A percentile compares a stretch with the other conserved stretches of the same genome.
Evolutionary conservation across 495 filamentous ascomycete genomes (phyloP).

Genomic region (Neurospora pannonica): DNA sequence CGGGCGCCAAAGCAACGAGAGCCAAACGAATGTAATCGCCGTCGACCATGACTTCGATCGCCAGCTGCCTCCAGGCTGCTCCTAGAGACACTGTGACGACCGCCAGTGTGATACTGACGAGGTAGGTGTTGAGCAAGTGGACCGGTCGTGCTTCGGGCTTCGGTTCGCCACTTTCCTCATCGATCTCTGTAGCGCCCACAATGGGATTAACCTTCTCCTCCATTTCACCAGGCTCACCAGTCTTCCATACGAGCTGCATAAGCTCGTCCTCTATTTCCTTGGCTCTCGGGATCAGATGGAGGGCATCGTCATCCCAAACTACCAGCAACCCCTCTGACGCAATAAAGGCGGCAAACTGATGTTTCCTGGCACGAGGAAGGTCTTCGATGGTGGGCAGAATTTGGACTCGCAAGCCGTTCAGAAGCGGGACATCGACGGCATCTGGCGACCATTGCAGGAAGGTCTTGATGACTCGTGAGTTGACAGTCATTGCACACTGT

Average conservation of each 20-base stretch:
- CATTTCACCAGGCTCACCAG: conserved; percentile 39
- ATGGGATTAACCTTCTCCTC: conserved; percentile 33
- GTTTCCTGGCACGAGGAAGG: conserved; percentile 55
- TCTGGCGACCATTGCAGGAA: conserved; percentile 63
- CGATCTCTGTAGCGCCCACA: conserved; percentile 44
- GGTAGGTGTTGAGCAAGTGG: conserved; percentile 55
- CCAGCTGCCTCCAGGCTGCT: conserved; percentile 56
- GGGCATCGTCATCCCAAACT: conserved; percentile 70
- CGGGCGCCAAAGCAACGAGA: conserved; percentile 52
- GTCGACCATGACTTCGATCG: conserved; percentile 58
- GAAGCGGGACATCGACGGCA: conserved; percentile 62
- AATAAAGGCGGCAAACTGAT: conserved; percentile 70
- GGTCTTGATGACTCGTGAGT: conserved; percentile 65
- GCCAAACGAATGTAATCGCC: conserved; percentile 48
- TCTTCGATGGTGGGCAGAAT: conserved; percentile 62
- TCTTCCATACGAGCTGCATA: conserved; percentile 65
- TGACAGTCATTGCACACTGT: conserved; percentile 71
- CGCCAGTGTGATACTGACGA: conserved; percentile 54
- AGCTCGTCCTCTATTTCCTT: conserved; percentile 61
- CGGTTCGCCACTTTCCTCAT: conserved; percentile 60
- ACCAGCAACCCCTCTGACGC: conserved; percentile 56
- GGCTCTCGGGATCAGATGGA: conserved; percentile 55
- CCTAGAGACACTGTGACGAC: conserved; percentile 55
- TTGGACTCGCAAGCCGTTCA: conserved; percentile 64
- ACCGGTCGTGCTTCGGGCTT: conserved; percentile 55